These are phyloP conservation scores for Ogataea pilisensis DNA, from an alignment of 805 yeast genomes.

Conservation along the genomic window DNA sequence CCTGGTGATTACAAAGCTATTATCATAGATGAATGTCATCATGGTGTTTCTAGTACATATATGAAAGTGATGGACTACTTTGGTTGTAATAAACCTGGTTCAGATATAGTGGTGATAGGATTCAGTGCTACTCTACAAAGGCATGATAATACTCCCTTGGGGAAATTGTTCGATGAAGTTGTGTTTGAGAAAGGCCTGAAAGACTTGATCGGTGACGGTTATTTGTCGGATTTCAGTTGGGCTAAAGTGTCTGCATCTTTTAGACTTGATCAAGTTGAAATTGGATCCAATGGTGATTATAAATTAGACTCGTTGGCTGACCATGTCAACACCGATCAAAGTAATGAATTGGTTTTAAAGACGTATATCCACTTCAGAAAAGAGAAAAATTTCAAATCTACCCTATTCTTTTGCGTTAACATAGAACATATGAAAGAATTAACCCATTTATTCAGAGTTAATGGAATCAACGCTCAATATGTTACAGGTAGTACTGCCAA, in stretches of 20 bases:
- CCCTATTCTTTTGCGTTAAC: constrained; percentile 76
- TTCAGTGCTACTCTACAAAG: constrained; percentile 86
- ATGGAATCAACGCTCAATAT: constrained; percentile 66
- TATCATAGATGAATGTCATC: constrained; percentile 90
- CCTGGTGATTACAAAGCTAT: constrained; percentile 65
- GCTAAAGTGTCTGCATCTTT: constrained; percentile 47
- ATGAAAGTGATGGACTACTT: constrained; percentile 55
- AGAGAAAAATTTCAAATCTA: constrained; percentile 45
- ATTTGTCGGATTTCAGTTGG: constrained; percentile 67
- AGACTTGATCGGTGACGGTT: constrained; percentile 64
- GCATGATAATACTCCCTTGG: constrained; percentile 61
- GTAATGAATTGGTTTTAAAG: constrained; percentile 51
- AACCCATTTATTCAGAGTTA: constrained; percentile 45
- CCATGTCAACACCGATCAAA: constrained; percentile 49
- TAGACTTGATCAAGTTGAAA: constrained; percentile 21
- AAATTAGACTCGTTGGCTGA: constrained; percentile 44
- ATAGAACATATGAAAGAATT: constrained; percentile 59
- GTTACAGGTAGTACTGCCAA: constrained; percentile 65
- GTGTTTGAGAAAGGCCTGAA: constrained; percentile 63
- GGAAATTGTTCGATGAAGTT: constrained; percentile 62
- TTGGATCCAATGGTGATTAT: constrained; percentile 47
- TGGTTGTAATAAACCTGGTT: constrained; percentile 37
- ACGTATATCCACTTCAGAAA: constrained; percentile 46
- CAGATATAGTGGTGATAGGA: constrained; percentile 62
- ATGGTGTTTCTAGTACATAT: constrained; percentile 74